phyloP scores from a whole-genome alignment of 2,329 filamentous ascomycete species.

The Neopestalotiopsis sp. region DNA sequence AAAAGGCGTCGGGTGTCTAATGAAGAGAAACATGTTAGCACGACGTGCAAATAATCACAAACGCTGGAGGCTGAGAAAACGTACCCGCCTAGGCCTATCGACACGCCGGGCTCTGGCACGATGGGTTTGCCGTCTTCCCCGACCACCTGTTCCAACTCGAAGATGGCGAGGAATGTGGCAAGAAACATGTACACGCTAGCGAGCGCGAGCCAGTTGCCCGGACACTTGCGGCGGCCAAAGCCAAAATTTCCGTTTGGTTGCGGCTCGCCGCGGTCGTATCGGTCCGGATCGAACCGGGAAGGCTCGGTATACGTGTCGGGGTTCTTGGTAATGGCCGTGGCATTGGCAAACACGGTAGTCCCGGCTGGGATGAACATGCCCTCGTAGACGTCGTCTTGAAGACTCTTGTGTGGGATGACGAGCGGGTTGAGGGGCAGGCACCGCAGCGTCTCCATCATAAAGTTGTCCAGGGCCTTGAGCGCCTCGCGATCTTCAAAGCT shows the following conservation, averaged over 20 bases:
- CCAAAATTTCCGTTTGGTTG: conserved; percentile 55
- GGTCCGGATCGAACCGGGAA: conserved; percentile 51
- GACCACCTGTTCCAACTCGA: conserved; percentile 39
- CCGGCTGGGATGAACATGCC: conserved; percentile 64
- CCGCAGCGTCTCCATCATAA: conserved; percentile 38
- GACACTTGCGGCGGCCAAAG: conserved; percentile 57
- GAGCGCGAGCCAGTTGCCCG: conserved; percentile 55
- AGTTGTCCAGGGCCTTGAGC: conserved; percentile 37
- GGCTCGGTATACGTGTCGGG: conserved; percentile 46
- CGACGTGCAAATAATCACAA: background rate
- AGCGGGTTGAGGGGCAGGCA: conserved; percentile 39
- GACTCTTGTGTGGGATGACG: conserved; percentile 50
- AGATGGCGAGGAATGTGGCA: conserved; percentile 44
- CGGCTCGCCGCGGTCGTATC: conserved; percentile 50
- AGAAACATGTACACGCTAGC: conserved; percentile 48
- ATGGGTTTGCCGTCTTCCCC: conserved; percentile 37
- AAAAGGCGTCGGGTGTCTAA: conserved; percentile 22
- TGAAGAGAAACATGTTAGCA: background rate
- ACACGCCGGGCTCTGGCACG: conserved; percentile 23
- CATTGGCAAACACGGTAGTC: conserved; percentile 48
- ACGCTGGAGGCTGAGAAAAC: background rate
- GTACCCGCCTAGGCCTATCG: conserved; percentile 24
- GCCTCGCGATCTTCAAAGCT: conserved; percentile 36
- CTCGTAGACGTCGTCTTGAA: conserved; percentile 51
- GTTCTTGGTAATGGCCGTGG: conserved; percentile 51